Percentiles rank a stretch among this genome's conserved stretches.
These are phyloP conservation scores for Imleria badia DNA, from an alignment of 768 basidiomycete genomes.

Conservation along the genomic window DNA sequence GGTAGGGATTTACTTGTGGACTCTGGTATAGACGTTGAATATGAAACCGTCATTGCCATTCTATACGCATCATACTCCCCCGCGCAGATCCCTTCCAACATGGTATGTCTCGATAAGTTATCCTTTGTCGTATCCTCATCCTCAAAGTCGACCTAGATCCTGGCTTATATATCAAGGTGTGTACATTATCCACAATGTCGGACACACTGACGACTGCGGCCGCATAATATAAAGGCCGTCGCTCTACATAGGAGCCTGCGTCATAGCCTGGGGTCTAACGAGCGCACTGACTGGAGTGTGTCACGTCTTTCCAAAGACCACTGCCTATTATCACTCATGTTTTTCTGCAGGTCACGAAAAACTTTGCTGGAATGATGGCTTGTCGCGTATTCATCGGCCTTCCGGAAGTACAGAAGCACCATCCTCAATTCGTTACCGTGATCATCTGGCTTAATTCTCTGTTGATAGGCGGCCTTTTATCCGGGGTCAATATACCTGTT, in stretches of 20 bases:
- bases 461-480: conserved; percentile 55
- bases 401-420: conserved; percentile 42
- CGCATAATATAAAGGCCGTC: conserved; percentile 48
- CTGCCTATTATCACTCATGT: not conserved
- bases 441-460: not conserved
- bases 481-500: conserved; percentile 52
- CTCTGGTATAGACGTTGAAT: conserved; percentile 44
- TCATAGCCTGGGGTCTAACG: conserved; percentile 61
- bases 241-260: conserved; percentile 58
- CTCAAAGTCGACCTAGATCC: conserved; percentile 37
- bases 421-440: not conserved
- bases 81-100: conserved; percentile 67
- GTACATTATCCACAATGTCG: not conserved
- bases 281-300: conserved; percentile 60
- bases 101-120: conserved; percentile 39
- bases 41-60: conserved; percentile 51
- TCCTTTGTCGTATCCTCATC: not conserved
- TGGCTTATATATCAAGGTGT: conserved; percentile 55
- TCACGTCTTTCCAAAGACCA: not conserved
- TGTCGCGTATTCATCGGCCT: conserved; percentile 64
- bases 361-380: conserved; percentile 52
- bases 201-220: not conserved
- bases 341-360: conserved; percentile 46
- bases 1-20: not conserved
- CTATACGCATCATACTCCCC: conserved; percentile 61